These are phyloP conservation scores for Teratosphaeria viscida DNA, from an alignment of 2,329 filamentous ascomycete species.

Conservation along the genomic window DNA sequence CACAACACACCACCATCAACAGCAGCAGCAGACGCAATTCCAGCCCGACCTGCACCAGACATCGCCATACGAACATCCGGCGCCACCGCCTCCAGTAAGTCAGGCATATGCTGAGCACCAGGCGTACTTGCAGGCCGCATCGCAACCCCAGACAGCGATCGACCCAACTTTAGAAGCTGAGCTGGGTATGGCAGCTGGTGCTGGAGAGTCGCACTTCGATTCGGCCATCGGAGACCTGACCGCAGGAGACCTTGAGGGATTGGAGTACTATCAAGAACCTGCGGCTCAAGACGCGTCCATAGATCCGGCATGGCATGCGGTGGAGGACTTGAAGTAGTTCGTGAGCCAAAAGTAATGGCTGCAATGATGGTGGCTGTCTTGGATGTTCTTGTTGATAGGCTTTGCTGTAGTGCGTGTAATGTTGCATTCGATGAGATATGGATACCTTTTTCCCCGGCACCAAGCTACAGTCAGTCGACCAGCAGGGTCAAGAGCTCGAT, in stretches of 20 bases:
- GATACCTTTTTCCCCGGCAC: not conserved
- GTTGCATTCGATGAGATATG: not conserved
- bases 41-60: slow-evolving; percentile 1
- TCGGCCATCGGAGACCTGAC: slow-evolving; percentile 20
- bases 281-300: slow-evolving; percentile 17
- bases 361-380: not conserved
- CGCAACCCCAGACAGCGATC: slow-evolving; percentile 21
- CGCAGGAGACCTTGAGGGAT: slow-evolving; percentile 4
- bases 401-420: not conserved
- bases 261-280: slow-evolving; percentile 16
- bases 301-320: slow-evolving; percentile 16
- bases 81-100: slow-evolving; percentile 11
- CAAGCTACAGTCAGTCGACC: too few relatives aligned
- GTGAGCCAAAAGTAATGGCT: not conserved
- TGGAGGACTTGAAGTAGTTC: slow-evolving; percentile 5
- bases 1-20: not conserved
- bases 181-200: slow-evolving; percentile 3
- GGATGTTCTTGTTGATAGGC: slow-evolving; percentile 3
- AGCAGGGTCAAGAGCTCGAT: too few relatives aligned
- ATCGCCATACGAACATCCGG: slow-evolving; percentile 8
- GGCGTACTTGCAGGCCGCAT: slow-evolving; percentile 19
- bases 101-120: slow-evolving; percentile 20
- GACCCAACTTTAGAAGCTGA: slow-evolving; percentile 20
- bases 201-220: slow-evolving; percentile 18
- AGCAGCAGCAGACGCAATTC: slow-evolving; percentile 1